phyloP scores from a whole-genome alignment of 768 basidiomycete species.

The Rhizopogon vulgaris region DNA sequence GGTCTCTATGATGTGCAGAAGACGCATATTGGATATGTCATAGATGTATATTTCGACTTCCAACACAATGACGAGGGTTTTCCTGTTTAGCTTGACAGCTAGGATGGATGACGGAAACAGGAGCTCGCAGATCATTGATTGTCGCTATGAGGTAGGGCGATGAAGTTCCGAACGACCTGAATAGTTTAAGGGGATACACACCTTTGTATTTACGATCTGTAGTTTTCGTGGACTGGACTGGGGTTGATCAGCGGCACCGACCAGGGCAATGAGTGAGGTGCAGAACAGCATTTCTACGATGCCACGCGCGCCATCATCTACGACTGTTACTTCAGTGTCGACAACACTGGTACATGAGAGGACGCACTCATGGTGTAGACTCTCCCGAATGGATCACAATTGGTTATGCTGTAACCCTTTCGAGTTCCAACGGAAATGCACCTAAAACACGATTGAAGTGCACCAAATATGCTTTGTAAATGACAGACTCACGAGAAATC shows the following conservation, averaged over 20 bases:
- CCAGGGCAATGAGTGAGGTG: constrained; percentile 94
- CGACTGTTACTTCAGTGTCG: not conserved
- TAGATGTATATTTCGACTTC: constrained; percentile 99
- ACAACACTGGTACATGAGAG: not conserved
- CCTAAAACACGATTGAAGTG: constrained; percentile 27
- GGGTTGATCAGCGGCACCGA: constrained; percentile 92
- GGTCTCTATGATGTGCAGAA: constrained; percentile 96
- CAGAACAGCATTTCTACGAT: constrained; percentile 99
- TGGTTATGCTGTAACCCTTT: constrained; percentile 95
- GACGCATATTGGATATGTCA: constrained; percentile 97
- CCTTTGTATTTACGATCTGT: constrained; percentile 99
- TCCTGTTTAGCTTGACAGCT: constrained; percentile 96
- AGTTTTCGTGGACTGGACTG: constrained; percentile 86
- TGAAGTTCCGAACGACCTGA: not conserved
- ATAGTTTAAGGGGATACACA: constrained; percentile 26
- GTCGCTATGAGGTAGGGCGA: constrained; percentile 48
- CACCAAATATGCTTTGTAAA: not conserved
- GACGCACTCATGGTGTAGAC: constrained; percentile 91
- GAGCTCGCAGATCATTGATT: constrained; percentile 98
- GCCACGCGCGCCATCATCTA: constrained; percentile 89
- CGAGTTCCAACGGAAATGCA: constrained; percentile 94
- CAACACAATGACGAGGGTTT: constrained; percentile 91
- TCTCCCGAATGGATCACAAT: constrained; percentile 95
- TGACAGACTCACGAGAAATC: constrained; percentile 73
- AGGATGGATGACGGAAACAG: constrained; percentile 96